These are phyloP conservation scores for Fusarium tjaetaba DNA, from an alignment of 2,329 filamentous ascomycete genomes.

Conservation along the genomic window DNA sequence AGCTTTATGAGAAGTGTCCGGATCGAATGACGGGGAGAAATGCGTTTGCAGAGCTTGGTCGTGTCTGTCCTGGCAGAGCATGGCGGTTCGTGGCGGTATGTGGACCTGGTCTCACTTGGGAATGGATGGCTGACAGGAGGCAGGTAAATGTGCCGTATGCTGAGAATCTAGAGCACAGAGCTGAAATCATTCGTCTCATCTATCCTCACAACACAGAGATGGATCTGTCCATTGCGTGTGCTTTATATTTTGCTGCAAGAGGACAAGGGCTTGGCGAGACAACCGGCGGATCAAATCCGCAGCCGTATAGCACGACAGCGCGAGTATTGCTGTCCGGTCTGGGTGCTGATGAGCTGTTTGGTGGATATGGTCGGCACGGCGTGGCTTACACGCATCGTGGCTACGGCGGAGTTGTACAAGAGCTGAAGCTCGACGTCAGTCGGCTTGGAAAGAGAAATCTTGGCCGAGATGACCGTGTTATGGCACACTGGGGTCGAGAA, in stretches of 20 bases:
- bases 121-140: not conserved
- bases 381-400: conserved; percentile 77
- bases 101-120: not conserved
- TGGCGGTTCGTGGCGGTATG: conserved; percentile 86
- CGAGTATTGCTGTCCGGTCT: conserved; percentile 90
- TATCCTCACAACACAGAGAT: conserved; percentile 97
- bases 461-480: conserved; percentile 90
- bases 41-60: conserved; percentile 78
- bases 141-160: conserved; percentile 83
- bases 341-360: conserved; percentile 96
- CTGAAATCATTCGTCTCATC: conserved; percentile 79
- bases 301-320: conserved; percentile 73
- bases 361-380: conserved; percentile 87
- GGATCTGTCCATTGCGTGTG: conserved; percentile 93
- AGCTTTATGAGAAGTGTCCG: conserved; percentile 83
- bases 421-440: conserved; percentile 85
- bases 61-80: conserved; percentile 72
- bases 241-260: conserved; percentile 93
- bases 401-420: conserved; percentile 77
- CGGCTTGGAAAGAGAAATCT: conserved; percentile 94
- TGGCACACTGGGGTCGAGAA: conserved; percentile 89
- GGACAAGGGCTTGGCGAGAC: conserved; percentile 66
- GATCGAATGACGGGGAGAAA: conserved; percentile 88
- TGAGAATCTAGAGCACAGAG: conserved; percentile 75
- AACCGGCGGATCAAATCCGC: conserved; percentile 36